Conservation (phyloP, 2,329 filamentous ascomycete genomes). For the Bisporella sp. region DNA sequence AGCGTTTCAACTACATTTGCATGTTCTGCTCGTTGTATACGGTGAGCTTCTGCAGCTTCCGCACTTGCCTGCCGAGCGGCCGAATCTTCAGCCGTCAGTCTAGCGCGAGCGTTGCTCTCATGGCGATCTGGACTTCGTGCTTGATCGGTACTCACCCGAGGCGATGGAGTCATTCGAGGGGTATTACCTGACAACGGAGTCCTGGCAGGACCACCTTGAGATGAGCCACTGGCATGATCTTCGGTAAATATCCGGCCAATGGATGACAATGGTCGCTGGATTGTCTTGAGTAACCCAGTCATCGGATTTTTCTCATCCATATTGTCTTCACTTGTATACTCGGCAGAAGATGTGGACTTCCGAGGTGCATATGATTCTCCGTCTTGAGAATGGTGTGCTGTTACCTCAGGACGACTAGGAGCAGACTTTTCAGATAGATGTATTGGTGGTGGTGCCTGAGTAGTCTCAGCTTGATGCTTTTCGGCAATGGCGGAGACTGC, state of each 20-base stretch:
- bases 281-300: constrained; percentile 76
- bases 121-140: constrained; percentile 11
- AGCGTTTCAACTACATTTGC: constrained; percentile 88
- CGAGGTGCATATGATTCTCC: constrained; percentile 50
- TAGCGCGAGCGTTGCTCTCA: constrained; percentile 12
- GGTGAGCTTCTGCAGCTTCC: constrained; percentile 79
- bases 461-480: constrained; percentile 60
- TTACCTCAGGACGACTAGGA: constrained; percentile 48
- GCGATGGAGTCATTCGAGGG: constrained; percentile 23
- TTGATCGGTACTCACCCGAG: constrained; percentile 19
- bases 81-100: constrained; percentile 71
- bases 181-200: constrained; percentile 40
- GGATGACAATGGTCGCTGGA: constrained; percentile 82
- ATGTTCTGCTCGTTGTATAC: constrained; percentile 79
- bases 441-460: constrained; percentile 28
- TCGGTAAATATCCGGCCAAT: constrained; percentile 95
- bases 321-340: constrained; percentile 42
- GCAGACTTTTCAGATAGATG: constrained; percentile 38
- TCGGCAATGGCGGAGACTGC: constrained; percentile 94
- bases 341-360: constrained; percentile 47
- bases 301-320: constrained; percentile 74
- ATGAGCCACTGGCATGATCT: constrained; percentile 31
- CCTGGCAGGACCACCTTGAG: constrained; percentile 30
- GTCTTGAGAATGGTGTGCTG: constrained; percentile 51
- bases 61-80: constrained; percentile 86